Conservation (phyloP, 169 alveolate genomes). For the Plasmodium yoelii region DNA sequence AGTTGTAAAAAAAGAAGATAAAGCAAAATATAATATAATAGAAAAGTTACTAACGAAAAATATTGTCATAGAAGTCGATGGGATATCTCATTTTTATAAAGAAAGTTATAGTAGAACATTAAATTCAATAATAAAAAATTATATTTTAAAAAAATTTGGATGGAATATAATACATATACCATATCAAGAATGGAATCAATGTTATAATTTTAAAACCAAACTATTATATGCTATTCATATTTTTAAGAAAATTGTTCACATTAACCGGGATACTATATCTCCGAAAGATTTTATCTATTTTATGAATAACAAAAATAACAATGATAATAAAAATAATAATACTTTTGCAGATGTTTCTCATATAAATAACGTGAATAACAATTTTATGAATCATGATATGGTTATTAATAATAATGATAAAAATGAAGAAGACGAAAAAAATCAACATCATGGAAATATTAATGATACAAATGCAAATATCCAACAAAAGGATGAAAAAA, state of each 20-base stretch:
- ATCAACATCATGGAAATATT: neutral
- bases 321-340: too few species aligned
- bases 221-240: constrained; percentile 34
- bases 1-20: neutral
- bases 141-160: constrained; percentile 63
- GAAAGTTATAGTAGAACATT: constrained; percentile 72
- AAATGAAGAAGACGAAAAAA: neutral
- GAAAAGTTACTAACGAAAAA: constrained; percentile 38
- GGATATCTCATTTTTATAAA: constrained; percentile 63
- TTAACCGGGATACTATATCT: constrained; percentile 10
- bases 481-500: neutral
- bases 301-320: too few species aligned
- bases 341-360: neutral
- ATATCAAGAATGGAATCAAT: constrained; percentile 76
- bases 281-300: constrained; percentile 19
- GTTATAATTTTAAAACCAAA: constrained; percentile 48
- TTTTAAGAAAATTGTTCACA: constrained; percentile 7
- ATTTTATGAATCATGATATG: neutral
- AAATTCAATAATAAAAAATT: constrained; percentile 66
- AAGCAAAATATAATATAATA: neutral
- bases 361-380: too few species aligned
- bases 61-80: constrained; percentile 72
- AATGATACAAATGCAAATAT: neutral
- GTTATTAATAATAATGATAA: neutral
- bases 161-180: constrained; percentile 74